Evolutionary conservation across 345 rosid species (phyloP), one percentile per base, ranked within the genome.

Genomic region (Mangifera indica): DNA sequence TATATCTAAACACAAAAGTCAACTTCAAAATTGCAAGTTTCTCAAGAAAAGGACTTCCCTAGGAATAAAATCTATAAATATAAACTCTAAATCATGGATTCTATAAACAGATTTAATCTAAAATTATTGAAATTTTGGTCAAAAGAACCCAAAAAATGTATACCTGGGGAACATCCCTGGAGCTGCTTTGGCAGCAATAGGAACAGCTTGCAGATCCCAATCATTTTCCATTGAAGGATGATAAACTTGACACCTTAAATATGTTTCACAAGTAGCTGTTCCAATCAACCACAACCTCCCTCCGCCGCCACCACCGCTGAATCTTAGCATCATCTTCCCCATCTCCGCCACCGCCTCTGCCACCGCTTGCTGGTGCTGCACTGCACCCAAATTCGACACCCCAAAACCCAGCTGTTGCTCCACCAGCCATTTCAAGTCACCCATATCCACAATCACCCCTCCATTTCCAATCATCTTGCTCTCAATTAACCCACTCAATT

Each of bases 251-350:
- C 97, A 93, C 64, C 98, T 84, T 78, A 93, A 71, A 76, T 91
- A 91, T 54, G 98, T 93, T 81, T 95, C 98, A 45, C 97, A 95
- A 64, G 98, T 92, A n/a, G 99, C 99, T 22, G 91, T 90, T 22
- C 97, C 98, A 61, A 92, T 88, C 79, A 95, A 74, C 88, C 96
- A 91, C 46, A 95, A 60, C 74, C 77, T 83, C n/a, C 82, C 86
- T 25, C 74, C 72, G 15, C 76, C 77, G n/a, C 79, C 73, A 59
- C 82, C 85, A 42, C 74, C 72, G n/a, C 78, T 77, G 46, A 79
- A 86, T 73, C 84, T 84, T 46, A 66, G 79, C 80, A 89, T 26
- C 73, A 93, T 73, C 81, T 80, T 87, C 74, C 77, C 80, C 87
- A 90, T 85, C 87, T 90, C 95, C 21, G 71, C 77, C 84, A 89